These are phyloP conservation scores for Candida sanyaensis DNA, from an alignment of 1,139 yeast genomes.

Conservation along the genomic window DNA sequence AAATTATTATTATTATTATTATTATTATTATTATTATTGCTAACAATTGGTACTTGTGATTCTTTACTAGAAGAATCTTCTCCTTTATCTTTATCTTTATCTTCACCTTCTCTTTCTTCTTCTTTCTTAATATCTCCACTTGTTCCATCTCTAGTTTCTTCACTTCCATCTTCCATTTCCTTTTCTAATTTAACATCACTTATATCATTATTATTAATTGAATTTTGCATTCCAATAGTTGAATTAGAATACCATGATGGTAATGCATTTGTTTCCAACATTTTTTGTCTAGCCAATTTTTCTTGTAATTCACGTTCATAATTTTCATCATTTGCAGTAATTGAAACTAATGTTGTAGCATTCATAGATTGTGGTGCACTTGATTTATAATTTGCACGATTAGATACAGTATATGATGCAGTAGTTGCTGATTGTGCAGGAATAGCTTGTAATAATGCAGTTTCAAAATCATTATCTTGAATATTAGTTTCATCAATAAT, in stretches of 20 bases:
- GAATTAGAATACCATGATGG: conserved; percentile 96
- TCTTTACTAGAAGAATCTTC: not conserved
- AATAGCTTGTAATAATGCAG: conserved; percentile 72
- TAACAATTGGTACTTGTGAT: not conserved
- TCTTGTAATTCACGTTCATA: conserved; percentile 65
- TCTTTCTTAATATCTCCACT: not conserved
- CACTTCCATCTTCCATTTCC: conserved; percentile 13
- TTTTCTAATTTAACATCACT: not conserved
- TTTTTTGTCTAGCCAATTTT: conserved; percentile 67
- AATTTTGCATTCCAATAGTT: conserved; percentile 73
- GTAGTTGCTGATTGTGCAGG: conserved; percentile 78
- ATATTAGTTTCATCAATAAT: conserved; percentile 82
- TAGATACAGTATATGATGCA: conserved; percentile 59
- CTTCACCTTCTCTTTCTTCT: not conserved
- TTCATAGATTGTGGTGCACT: conserved; percentile 35
- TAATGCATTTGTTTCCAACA: conserved; percentile 87
- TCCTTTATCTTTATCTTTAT: not conserved
- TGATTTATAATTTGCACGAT: conserved; percentile 31
- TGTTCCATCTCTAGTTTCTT: conserved; percentile 14
- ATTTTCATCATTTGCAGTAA: conserved; percentile 88
- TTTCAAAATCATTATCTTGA: conserved; percentile 87
- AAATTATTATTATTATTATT: not conserved
- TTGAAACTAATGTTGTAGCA: conserved; percentile 85
- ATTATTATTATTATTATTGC: not conserved
- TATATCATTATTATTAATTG: conserved; percentile 14